These are phyloP conservation scores for Nitzschia putrida DNA, from an alignment of 108 stramenopile genomes.

Conservation along the genomic window DNA sequence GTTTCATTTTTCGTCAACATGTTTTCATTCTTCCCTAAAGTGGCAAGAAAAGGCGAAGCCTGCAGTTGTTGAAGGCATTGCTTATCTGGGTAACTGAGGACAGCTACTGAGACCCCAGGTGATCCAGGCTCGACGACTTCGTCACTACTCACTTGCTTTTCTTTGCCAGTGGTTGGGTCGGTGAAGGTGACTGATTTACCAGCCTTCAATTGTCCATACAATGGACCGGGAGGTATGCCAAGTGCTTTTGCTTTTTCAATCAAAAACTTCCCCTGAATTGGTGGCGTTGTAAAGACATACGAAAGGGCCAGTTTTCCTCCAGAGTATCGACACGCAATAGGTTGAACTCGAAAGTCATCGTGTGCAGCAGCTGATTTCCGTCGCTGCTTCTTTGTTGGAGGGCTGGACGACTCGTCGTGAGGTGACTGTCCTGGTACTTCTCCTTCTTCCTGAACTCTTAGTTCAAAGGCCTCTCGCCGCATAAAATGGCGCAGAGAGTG, in stretches of 20 bases:
- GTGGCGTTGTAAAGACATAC: slow-evolving; percentile 69
- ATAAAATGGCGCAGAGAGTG: slow-evolving; percentile 81
- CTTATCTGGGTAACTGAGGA: slow-evolving; percentile 58
- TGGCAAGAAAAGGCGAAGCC: slow-evolving; percentile 26
- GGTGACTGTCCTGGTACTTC: background rate
- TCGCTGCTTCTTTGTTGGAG: slow-evolving; percentile 14
- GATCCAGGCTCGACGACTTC: slow-evolving; percentile 68
- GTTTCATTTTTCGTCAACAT: background rate
- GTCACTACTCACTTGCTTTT: slow-evolving; percentile 47
- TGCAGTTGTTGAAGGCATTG: slow-evolving; percentile 31
- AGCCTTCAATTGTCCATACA: slow-evolving; percentile 77
- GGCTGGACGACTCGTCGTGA: slow-evolving; percentile 39
- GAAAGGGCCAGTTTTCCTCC: slow-evolving; percentile 44
- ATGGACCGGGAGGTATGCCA: slow-evolving; percentile 81
- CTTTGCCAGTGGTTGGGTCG: slow-evolving; percentile 9
- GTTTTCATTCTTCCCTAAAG: slow-evolving; percentile 8
- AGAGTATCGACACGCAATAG: slow-evolving; percentile 8
- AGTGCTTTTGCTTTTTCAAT: slow-evolving; percentile 65
- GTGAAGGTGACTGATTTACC: slow-evolving; percentile 81
- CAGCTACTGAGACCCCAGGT: slow-evolving; percentile 62
- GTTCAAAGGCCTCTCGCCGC: slow-evolving; percentile 69
- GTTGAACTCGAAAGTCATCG: slow-evolving; percentile 29
- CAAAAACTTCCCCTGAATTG: slow-evolving; percentile 77
- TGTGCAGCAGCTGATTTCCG: slow-evolving; percentile 24
- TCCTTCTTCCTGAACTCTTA: slow-evolving; percentile 64